Conservation (phyloP, 139 green algal genomes). For the Eudorina sp. region DNA sequence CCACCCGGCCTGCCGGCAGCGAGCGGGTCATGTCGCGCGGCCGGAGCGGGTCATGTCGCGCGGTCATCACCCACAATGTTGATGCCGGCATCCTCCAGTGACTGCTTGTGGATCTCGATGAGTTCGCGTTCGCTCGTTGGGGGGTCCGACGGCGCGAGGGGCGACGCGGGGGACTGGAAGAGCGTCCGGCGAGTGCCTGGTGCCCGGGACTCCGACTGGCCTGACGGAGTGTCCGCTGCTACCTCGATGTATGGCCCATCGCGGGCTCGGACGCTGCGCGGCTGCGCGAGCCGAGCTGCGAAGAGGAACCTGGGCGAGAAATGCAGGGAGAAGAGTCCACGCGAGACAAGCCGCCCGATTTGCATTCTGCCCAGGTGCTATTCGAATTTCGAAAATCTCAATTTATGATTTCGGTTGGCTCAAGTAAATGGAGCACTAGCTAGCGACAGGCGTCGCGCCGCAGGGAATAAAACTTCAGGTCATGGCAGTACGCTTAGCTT, state of each 20-base stretch:
- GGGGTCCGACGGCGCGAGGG: not conserved
- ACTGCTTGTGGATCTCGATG: not conserved
- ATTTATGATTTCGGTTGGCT: too few species aligned
- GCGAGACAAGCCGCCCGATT: not conserved
- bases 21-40: not conserved
- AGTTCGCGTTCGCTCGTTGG: not conserved
- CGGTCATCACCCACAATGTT: not conserved
- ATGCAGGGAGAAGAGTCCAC: not conserved
- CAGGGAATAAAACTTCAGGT: too few species aligned
- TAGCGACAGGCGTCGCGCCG: too few species aligned
- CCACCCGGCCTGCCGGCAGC: too few species aligned
- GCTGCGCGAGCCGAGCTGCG: not conserved
- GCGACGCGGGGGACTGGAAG: not conserved
- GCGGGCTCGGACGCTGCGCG: not conserved
- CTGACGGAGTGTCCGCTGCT: not conserved
- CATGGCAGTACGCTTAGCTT: too few species aligned
- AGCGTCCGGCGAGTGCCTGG: slow-evolving; percentile 1
- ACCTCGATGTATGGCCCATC: too few species aligned
- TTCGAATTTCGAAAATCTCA: too few species aligned
- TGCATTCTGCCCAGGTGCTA: slow-evolving; percentile 9
- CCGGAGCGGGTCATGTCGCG: not conserved
- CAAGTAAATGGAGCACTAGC: too few species aligned
- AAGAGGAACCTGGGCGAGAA: not conserved
- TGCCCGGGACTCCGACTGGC: not conserved
- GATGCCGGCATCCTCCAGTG: not conserved